Percentiles rank a stretch among this genome's conserved stretches.
phyloP scores from a whole-genome alignment of 148 eudicot genomes.

The Amaranthus palmeri region DNA sequence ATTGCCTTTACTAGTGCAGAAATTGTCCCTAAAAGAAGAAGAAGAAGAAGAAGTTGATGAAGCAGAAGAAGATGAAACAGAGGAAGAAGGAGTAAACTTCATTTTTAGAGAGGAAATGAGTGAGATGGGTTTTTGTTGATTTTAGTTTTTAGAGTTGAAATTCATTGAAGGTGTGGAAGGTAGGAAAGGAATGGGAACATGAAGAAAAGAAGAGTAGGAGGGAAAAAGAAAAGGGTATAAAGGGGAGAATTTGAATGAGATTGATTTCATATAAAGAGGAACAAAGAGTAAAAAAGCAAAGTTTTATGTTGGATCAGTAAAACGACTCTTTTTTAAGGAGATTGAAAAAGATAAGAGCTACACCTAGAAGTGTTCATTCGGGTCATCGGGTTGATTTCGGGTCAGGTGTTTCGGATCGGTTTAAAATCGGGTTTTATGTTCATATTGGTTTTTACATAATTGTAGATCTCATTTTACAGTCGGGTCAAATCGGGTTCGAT shows the following conservation, averaged over 20 bases:
- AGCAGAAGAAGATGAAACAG: slow-evolving; percentile 28
- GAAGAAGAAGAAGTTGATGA: slow-evolving; percentile 25
- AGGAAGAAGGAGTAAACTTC: slow-evolving; percentile 25
- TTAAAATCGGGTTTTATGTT: too few relatives aligned
- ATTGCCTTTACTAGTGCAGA: slow-evolving; percentile 22
- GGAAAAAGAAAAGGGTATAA: not conserved
- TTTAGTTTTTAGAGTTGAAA: slow-evolving; percentile 20
- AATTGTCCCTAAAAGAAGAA: slow-evolving; percentile 11
- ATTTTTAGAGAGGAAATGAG: slow-evolving; percentile 9
- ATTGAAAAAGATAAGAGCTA: too few relatives aligned
- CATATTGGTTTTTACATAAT: too few relatives aligned
- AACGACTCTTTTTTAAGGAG: not conserved
- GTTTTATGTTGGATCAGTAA: slow-evolving; percentile 36
- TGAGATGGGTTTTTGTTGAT: not conserved
- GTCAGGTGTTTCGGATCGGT: too few relatives aligned
- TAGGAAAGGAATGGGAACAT: slow-evolving; percentile 23
- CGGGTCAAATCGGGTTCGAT: too few relatives aligned
- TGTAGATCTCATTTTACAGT: too few relatives aligned
- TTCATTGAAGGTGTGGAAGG: slow-evolving; percentile 22
- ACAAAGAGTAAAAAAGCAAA: slow-evolving; percentile 16
- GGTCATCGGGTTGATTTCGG: too few relatives aligned
- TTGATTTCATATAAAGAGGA: slow-evolving; percentile 23
- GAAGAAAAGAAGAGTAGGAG: slow-evolving; percentile 17
- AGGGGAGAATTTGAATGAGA: slow-evolving; percentile 34
- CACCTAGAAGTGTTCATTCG: too few relatives aligned